Conservation (phyloP, 164 flowering plant genomes). For the Macadamia tetraphylla region DNA sequence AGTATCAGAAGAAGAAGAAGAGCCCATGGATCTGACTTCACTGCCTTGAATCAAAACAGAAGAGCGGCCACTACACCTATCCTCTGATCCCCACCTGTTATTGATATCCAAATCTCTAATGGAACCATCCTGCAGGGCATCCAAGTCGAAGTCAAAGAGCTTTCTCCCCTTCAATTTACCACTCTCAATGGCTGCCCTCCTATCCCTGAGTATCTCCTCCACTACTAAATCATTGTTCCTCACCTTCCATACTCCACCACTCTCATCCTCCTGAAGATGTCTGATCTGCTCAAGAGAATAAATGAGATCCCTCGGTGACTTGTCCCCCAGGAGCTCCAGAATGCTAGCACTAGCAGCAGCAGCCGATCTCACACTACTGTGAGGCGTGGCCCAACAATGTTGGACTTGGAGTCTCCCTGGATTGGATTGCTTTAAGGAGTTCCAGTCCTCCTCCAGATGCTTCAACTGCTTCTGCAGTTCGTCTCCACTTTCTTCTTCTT, state of each 20-base stretch:
- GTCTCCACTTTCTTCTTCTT: not conserved
- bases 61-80: constrained; percentile 16
- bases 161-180: constrained; percentile 40
- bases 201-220: constrained; percentile 28
- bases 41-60: constrained; percentile 21
- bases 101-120: not conserved
- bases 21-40: constrained; percentile 15
- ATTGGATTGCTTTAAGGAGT: not conserved
- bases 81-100: constrained; percentile 2
- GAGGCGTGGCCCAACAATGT: too few species aligned
- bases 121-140: constrained; percentile 11
- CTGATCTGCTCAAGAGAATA: not conserved
- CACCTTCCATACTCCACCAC: constrained; percentile 24
- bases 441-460: not conserved
- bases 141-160: constrained; percentile 24
- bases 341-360: not conserved
- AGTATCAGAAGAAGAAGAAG: constrained; percentile 11
- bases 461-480: not conserved
- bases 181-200: constrained; percentile 32
- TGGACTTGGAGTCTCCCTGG: not conserved
- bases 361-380: not conserved
- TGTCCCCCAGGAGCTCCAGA: not conserved
- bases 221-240: constrained; percentile 31
- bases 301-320: not conserved
- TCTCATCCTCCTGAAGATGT: too few species aligned